Percentiles rank a stretch among this genome's conserved stretches.
Conservation (phyloP, 805 yeast genomes). For the Wilhelminamyces savonicus region DNA sequence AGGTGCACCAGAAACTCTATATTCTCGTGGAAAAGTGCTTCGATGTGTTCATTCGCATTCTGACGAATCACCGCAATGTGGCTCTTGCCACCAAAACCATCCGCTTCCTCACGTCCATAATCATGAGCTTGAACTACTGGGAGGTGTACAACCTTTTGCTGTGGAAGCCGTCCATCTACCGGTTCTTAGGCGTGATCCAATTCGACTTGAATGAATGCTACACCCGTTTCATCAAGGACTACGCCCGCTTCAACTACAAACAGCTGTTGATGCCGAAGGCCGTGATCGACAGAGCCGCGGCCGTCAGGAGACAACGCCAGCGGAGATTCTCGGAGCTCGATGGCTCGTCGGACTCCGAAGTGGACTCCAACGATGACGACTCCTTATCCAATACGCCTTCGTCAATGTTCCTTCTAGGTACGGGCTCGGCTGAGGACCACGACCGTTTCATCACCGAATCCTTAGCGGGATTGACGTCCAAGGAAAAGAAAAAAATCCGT, state of each 20-base stretch:
- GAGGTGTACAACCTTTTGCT: slow-evolving; percentile 34
- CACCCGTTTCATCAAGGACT: slow-evolving; percentile 25
- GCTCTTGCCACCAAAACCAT: slow-evolving; percentile 29
- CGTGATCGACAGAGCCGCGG: not conserved
- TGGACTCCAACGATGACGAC: not conserved
- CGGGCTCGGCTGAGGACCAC: slow-evolving; percentile 14
- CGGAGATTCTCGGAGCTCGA: not conserved
- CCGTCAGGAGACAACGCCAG: too few relatives aligned
- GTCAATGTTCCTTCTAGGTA: slow-evolving; percentile 6
- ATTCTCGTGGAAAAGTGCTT: slow-evolving; percentile 32
- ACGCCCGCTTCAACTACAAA: slow-evolving; percentile 19
- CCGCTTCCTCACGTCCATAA: slow-evolving; percentile 29
- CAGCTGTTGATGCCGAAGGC: slow-evolving; percentile 5
- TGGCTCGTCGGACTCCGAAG: not conserved
- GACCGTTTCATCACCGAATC: slow-evolving; percentile 16
- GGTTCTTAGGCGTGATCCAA: slow-evolving; percentile 31
- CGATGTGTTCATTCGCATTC: slow-evolving; percentile 29
- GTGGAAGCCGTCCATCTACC: slow-evolving; percentile 38
- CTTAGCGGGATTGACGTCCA: slow-evolving; percentile 9
- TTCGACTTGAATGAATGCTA: slow-evolving; percentile 38
- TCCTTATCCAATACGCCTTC: slow-evolving; percentile 1
- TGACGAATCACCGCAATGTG: slow-evolving; percentile 23
- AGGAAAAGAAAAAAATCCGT: slow-evolving; percentile 12
- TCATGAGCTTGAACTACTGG: slow-evolving; percentile 39
- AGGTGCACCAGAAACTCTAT: slow-evolving; percentile 25